Conservation (phyloP, 345 rosid species). For the Citrus maxima region DNA sequence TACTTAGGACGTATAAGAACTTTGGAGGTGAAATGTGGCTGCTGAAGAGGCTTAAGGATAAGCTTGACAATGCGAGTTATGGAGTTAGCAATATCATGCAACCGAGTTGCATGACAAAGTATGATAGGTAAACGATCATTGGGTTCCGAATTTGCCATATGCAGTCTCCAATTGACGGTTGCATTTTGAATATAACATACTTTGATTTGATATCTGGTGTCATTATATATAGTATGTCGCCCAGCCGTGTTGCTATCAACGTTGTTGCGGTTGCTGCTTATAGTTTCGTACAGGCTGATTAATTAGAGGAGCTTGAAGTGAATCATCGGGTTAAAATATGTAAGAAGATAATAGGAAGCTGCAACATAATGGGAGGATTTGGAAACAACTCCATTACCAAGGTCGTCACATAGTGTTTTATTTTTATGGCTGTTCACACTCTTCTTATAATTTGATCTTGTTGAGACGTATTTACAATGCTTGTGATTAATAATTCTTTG, state of each 20-base stretch:
- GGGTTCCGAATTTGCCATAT: constrained; percentile 27
- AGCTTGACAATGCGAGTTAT: constrained; percentile 5
- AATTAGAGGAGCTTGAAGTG: no score
- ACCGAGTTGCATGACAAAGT: constrained; percentile 20
- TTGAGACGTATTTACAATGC: no score
- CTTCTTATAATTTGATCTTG: no score
- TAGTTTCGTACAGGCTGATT: no score
- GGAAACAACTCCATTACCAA: no score
- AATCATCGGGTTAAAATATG: no score
- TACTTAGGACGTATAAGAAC: constrained; percentile 22
- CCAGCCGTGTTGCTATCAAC: not conserved
- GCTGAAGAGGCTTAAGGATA: constrained; percentile 27
- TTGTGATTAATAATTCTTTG: no score
- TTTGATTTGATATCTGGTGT: not conserved
- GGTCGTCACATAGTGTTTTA: no score
- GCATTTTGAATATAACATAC: constrained; percentile 12
- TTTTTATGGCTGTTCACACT: no score
- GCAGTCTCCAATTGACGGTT: not conserved
- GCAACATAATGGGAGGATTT: no score
- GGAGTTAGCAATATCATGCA: constrained; percentile 5
- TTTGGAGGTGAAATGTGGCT: constrained; percentile 28
- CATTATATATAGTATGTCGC: not conserved
- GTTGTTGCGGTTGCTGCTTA: no score
- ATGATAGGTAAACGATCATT: constrained; percentile 18
- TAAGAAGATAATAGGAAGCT: no score